Percentiles rank a stretch among this genome's conserved stretches.
These are phyloP conservation scores for Fomitopsis betulina DNA, from an alignment of 1,284 basidiomycete genomes.

Conservation along the genomic window DNA sequence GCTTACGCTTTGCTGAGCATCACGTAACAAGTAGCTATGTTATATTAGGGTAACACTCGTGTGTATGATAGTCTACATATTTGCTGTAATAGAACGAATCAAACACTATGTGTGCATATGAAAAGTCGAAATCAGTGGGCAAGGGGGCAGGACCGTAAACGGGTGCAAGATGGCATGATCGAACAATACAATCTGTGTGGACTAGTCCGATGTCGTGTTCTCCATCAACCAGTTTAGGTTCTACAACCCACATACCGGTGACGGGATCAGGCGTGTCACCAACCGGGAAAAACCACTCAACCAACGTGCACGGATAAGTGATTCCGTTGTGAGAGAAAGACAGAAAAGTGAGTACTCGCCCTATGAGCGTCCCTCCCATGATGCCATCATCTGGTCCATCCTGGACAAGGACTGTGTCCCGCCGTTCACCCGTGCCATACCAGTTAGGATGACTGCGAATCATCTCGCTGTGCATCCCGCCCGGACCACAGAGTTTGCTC, in stretches of 20 bases:
- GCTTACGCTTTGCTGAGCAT: too few relatives aligned
- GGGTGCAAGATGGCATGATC: constrained; percentile 12
- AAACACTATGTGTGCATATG: constrained; percentile 23
- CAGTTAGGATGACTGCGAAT: background rate
- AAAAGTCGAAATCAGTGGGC: constrained; percentile 21
- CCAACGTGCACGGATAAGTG: constrained; percentile 13
- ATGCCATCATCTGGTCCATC: background rate
- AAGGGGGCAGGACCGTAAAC: constrained; percentile 12
- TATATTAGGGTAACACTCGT: too few relatives aligned
- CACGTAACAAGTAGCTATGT: too few relatives aligned
- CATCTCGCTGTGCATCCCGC: constrained; percentile 12
- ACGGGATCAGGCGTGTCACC: constrained; percentile 10
- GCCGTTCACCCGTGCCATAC: background rate
- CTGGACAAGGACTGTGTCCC: background rate
- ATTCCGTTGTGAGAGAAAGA: constrained; percentile 1
- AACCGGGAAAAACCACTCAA: constrained; percentile 13
- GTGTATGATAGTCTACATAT: constrained; percentile 22
- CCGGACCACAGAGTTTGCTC: constrained; percentile 17
- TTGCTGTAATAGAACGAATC: constrained; percentile 25
- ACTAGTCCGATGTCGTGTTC: background rate
- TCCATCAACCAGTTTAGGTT: constrained; percentile 4
- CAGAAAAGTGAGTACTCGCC: constrained; percentile 7
- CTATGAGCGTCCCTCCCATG: background rate
- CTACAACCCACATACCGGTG: constrained; percentile 20
- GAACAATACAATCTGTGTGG: constrained; percentile 11